These are phyloP conservation scores for Jatropha curcas DNA, from an alignment of 345 rosid genomes.

Conservation along the genomic window DNA sequence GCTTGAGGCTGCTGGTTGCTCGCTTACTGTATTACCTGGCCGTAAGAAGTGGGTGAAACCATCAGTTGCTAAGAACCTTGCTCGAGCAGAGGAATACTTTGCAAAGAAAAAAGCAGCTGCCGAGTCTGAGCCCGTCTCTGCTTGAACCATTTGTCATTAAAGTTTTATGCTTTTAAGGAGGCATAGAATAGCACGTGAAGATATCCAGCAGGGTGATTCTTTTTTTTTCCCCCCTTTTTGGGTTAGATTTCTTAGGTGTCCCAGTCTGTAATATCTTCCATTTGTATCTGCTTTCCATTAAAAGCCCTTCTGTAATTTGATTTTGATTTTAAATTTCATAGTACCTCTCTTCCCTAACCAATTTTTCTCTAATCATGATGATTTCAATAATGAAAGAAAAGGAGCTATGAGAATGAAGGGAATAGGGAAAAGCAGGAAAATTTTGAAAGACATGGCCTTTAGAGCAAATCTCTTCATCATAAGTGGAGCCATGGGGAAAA, in stretches of 20 bases:
- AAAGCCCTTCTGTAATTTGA: conserved; percentile 11
- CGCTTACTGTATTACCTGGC: conserved; percentile 73
- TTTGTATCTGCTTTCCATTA: conserved; percentile 6
- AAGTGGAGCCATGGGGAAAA: not conserved
- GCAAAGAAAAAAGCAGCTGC: conserved; percentile 75
- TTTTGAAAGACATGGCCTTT: not conserved
- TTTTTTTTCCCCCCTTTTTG: not conserved
- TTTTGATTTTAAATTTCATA: not conserved
- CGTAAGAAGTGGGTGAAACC: conserved; percentile 94
- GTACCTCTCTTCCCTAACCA: not conserved
- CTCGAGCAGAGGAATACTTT: conserved; percentile 83
- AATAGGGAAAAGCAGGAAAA: no score
- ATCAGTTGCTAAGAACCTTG: conserved; percentile 75
- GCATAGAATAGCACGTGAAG: conserved; percentile 8
- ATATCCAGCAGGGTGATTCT: not conserved
- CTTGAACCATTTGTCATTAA: conserved; percentile 27
- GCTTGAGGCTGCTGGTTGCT: conserved; percentile 80
- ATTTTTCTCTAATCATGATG: not conserved
- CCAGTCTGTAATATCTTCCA: conserved; percentile 7
- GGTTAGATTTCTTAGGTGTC: not conserved
- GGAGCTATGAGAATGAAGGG: not conserved
- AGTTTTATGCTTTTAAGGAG: not conserved
- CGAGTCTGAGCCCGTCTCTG: conserved; percentile 46
- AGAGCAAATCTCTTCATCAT: not conserved
- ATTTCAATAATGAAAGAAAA: not conserved